phyloP scores from a whole-genome alignment of 805 yeast genomes.

The Lipomyces chichibuensis region DNA sequence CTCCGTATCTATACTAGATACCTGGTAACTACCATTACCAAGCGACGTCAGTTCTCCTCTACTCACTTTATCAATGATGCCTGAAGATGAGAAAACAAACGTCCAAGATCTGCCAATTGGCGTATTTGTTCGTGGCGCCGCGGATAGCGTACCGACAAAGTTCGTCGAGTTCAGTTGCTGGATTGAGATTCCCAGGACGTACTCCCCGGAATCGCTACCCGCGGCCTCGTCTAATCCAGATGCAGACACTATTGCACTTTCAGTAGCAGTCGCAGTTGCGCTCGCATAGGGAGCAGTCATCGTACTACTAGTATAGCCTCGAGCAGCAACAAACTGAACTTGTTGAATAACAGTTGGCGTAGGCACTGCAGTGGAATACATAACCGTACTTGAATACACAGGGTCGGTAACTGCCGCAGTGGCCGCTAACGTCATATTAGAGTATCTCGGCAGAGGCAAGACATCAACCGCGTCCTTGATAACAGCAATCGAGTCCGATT shows the following conservation, averaged over 20 bases:
- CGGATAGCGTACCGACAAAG: slow-evolving; percentile 27
- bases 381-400: neutral
- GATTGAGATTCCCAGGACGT: slow-evolving; percentile 13
- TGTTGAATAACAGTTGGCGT: slow-evolving; percentile 17
- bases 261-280: slow-evolving; percentile 10
- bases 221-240: neutral
- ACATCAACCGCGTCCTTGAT: slow-evolving; percentile 5
- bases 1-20: slow-evolving; percentile 22
- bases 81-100: slow-evolving; percentile 21
- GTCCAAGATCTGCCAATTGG: slow-evolving; percentile 32
- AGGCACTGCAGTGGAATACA: neutral
- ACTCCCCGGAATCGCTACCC: neutral
- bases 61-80: slow-evolving; percentile 16
- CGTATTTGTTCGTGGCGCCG: slow-evolving; percentile 28
- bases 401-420: neutral
- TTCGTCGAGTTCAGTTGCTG: slow-evolving; percentile 21
- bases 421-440: neutral
- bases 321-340: slow-evolving; percentile 6
- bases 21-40: slow-evolving; percentile 15
- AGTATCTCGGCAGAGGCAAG: neutral
- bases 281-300: slow-evolving; percentile 1
- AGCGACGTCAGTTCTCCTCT: slow-evolving; percentile 19
- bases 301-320: neutral
- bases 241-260: neutral
- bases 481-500: slow-evolving; percentile 4